Evolutionary conservation across 176 grass and related monocot species (phyloP).

Genomic region (Carex cristatella): DNA sequence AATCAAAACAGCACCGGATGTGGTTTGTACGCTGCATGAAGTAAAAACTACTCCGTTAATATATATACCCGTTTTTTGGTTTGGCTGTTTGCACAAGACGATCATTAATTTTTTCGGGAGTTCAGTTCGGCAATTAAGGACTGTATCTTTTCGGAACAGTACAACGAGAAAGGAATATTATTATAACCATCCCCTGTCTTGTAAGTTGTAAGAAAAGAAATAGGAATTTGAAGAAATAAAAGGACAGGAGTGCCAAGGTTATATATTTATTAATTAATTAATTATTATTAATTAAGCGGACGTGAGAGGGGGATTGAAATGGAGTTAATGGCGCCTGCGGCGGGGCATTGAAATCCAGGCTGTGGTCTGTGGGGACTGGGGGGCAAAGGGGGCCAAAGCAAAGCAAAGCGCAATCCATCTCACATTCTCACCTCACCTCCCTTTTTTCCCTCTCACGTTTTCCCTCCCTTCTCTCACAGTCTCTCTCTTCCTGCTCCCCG

Average conservation of each 20-base stretch:
- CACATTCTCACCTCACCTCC: not conserved
- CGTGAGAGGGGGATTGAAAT: conserved; percentile 22
- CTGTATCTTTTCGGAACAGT: not conserved
- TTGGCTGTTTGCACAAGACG: not conserved
- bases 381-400: not conserved
- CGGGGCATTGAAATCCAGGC: conserved; percentile 25
- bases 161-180: not conserved
- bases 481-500: not conserved
- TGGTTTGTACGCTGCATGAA: too few relatives aligned
- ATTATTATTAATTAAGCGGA: conserved; percentile 17
- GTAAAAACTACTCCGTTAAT: too few relatives aligned
- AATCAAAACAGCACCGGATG: too few relatives aligned
- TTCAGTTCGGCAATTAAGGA: not conserved
- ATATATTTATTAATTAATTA: not conserved
- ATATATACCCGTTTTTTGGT: too few relatives aligned
- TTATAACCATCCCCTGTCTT: not conserved
- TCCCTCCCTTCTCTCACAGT: not conserved
- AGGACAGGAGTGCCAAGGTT: not conserved
- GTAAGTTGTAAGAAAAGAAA: not conserved
- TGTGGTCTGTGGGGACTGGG: not conserved
- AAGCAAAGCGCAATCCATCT: conserved; percentile 11
- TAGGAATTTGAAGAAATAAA: not conserved
- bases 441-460: conserved; percentile 27
- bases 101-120: not conserved
- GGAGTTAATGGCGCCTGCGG: conserved; percentile 25